Percentiles rank a stretch among this genome's conserved stretches.
phyloP scores from a whole-genome alignment of 2,329 filamentous ascomycete species.

The Alternaria brassicae region DNA sequence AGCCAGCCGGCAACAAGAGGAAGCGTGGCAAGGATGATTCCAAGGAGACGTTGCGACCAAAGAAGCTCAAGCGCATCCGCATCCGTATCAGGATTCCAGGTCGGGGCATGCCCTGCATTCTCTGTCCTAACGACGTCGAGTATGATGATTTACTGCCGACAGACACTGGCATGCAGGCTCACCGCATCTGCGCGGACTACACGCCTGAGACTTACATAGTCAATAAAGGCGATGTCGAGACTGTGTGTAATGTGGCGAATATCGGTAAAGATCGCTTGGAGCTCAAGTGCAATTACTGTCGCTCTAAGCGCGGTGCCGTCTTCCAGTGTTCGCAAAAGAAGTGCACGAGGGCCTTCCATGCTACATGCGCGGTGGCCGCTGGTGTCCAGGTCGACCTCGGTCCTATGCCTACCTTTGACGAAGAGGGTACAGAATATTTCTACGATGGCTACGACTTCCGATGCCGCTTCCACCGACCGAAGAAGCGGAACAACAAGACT shows the following conservation, averaged over 20 bases:
- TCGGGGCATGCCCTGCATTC: conserved; percentile 82
- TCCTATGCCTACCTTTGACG: conserved; percentile 82
- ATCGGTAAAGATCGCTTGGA: conserved; percentile 88
- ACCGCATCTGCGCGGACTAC: conserved; percentile 87
- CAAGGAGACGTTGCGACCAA: conserved; percentile 61
- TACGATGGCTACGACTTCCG: conserved; percentile 91
- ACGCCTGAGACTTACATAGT: conserved; percentile 92
- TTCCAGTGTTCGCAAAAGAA: conserved; percentile 97
- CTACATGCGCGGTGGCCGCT: conserved; percentile 89
- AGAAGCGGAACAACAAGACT: conserved; percentile 84
- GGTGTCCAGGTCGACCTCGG: conserved; percentile 91
- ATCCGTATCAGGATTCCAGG: conserved; percentile 74
- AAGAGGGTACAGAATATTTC: conserved; percentile 91
- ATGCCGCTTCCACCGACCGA: conserved; percentile 91
- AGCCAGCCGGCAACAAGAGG: conserved; percentile 69
- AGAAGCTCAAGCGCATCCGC: conserved; percentile 75
- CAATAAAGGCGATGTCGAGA: conserved; percentile 68
- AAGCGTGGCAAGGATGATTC: conserved; percentile 56
- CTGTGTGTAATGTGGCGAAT: conserved; percentile 77
- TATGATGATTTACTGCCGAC: conserved; percentile 84
- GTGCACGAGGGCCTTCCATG: conserved; percentile 91
- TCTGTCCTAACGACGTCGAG: conserved; percentile 90
- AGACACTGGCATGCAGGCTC: conserved; percentile 84
- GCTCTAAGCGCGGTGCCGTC: conserved; percentile 92
- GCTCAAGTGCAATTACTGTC: conserved; percentile 93